These are phyloP conservation scores for Marsdenia floribunda DNA, from an alignment of 257 asterid genomes.

Conservation along the genomic window DNA sequence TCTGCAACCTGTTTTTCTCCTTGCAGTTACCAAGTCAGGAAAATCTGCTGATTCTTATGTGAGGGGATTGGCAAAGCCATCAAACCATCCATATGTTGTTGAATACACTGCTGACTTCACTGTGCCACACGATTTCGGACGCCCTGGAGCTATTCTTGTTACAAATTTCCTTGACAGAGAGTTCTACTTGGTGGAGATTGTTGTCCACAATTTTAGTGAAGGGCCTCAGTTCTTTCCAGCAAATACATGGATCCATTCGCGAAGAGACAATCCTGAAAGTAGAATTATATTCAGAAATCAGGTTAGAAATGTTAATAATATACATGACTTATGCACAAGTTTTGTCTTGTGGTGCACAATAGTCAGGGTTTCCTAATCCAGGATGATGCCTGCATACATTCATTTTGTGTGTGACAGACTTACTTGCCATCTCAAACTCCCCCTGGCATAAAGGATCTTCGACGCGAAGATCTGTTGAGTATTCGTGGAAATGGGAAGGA, in stretches of 20 bases:
- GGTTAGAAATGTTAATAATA: conserved; percentile 23
- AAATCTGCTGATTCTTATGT: conserved; percentile 66
- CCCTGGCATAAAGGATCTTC: conserved; percentile 70
- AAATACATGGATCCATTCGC: conserved; percentile 85
- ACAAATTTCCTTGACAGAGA: conserved; percentile 81
- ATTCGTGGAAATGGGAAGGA: conserved; percentile 67
- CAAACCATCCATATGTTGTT: conserved; percentile 51
- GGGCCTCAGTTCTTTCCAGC: conserved; percentile 68
- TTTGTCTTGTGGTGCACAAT: not conserved
- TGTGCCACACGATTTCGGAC: conserved; percentile 71
- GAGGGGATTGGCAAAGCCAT: conserved; percentile 62
- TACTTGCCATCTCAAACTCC: conserved; percentile 87
- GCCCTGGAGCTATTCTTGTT: conserved; percentile 69
- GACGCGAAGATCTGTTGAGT: conserved; percentile 56
- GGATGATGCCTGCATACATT: not conserved
- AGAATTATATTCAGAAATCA: conserved; percentile 80
- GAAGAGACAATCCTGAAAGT: conserved; percentile 60
- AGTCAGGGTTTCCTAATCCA: conserved; percentile 1
- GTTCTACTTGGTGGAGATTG: conserved; percentile 64
- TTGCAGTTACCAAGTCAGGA: conserved; percentile 55
- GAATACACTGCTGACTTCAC: conserved; percentile 64
- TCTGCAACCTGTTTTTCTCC: not conserved
- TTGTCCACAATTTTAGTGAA: conserved; percentile 58
- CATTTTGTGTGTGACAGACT: conserved; percentile 34
- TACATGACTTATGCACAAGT: not conserved